Conservation (phyloP, 805 yeast genomes). For the Clavispora phyllophila region DNA sequence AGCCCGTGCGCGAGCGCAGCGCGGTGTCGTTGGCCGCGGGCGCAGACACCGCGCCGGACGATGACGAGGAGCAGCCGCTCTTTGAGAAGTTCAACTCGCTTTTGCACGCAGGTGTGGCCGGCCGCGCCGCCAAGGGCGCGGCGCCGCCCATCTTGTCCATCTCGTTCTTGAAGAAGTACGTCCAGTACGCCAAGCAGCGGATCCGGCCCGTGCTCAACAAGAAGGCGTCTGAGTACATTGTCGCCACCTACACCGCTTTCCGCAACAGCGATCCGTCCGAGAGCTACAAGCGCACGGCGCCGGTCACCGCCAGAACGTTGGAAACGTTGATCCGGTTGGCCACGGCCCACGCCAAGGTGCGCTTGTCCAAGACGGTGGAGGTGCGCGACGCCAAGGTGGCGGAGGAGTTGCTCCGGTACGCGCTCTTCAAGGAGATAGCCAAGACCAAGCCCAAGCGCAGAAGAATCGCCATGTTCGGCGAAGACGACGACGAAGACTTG, state of each 20-base stretch:
- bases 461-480: conserved; percentile 9
- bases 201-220: conserved; percentile 74
- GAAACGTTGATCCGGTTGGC: conserved; percentile 93
- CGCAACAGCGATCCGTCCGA: conserved; percentile 63
- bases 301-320: conserved; percentile 96
- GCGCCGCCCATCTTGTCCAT: conserved; percentile 50
- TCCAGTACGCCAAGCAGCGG: conserved; percentile 90
- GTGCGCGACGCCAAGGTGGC: conserved; percentile 81
- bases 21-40: conserved; percentile 79
- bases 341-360: conserved; percentile 95
- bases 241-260: conserved; percentile 70
- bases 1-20: conserved; percentile 78
- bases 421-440: conserved; percentile 73
- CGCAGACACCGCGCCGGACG: conserved; percentile 46
- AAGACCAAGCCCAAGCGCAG: conserved; percentile 31
- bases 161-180: conserved; percentile 83
- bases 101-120: conserved; percentile 70
- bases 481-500: conserved; percentile 28
- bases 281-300: conserved; percentile 74
- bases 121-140: conserved; percentile 17
- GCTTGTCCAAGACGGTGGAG: conserved; percentile 72
- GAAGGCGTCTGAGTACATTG: conserved; percentile 76
- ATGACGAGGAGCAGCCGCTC: conserved; percentile 53
- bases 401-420: conserved; percentile 75
- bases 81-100: conserved; percentile 80